Evolutionary conservation across 805 yeast species (phyloP).

Genomic region (Saccharomycopsis javanensis): DNA sequence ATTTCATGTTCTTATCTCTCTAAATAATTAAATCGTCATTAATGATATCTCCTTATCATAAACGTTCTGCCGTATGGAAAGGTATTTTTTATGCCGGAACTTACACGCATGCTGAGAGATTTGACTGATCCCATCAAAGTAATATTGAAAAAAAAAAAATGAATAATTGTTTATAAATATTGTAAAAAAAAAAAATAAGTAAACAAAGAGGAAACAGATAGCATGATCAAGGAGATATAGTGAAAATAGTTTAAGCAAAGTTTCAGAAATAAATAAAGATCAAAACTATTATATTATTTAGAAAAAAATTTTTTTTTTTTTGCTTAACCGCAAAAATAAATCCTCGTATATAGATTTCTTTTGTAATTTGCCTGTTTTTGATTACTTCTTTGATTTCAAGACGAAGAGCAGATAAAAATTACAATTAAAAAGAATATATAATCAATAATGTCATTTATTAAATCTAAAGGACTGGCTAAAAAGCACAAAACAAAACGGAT

Average conservation of each 20-base stretch:
- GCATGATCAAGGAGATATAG: background rate
- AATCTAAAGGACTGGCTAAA: background rate
- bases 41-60: background rate
- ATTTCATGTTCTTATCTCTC: too few species aligned
- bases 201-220: background rate
- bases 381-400: background rate
- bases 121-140: background rate
- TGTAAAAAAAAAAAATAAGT: background rate
- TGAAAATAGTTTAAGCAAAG: too few species aligned
- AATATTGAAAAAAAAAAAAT: background rate
- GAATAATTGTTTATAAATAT: background rate
- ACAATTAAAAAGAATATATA: background rate
- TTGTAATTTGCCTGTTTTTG: background rate
- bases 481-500: background rate
- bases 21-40: background rate
- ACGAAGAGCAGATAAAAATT: background rate
- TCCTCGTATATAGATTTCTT: too few species aligned
- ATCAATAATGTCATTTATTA: background rate
- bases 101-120: background rate
- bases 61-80: background rate
- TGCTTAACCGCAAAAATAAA: too few species aligned
- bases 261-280: too few species aligned
- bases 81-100: background rate
- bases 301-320: too few species aligned
- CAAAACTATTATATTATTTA: too few species aligned